Base-by-base conservation (phyloP, 2,329 filamentous ascomycete species). In the Calonectria ilicicola region DNA sequence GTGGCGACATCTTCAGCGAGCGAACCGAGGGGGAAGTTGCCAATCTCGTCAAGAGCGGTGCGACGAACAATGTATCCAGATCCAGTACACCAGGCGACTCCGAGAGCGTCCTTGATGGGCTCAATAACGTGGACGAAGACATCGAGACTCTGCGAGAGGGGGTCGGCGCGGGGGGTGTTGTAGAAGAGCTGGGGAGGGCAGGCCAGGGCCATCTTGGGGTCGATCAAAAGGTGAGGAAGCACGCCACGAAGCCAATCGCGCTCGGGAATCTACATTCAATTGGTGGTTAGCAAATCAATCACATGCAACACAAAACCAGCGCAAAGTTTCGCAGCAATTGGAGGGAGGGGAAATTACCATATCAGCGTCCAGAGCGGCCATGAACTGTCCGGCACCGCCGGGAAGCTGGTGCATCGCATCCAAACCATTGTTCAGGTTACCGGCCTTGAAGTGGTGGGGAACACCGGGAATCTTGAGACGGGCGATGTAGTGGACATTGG, bases 311-410 rank as follows among this genome's bases (percentile, higher is more conserved):
- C 29, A 15, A 17, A 14, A 12, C 32, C 32, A 35, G 32, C 3
- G 32, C 32, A 10, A 10, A 35, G 32, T 35, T 35, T 35, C 32
- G 32, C 7, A 35, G 3, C 32, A 35, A 12, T 35, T 35, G 32
- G n/a, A n/a, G n/a, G n/a, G n/a, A n/a, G n/a, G n/a, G 32, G 32
- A 14, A 75, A 81, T 53, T 81, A 86, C 85, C 91, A 93, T 93
- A 79, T 93, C 91, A 23, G 91, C 91, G 78, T 93, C 91, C 40
- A 93, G 83, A 46, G 89, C 89, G n/a, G 90, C 91, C 79, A 92
- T 89, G 80, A 86, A 92, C 76, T 89, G 85, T 47, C 86, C 85
- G n/a, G 88, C 84, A 27, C 90, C 90, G 21, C 89, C 89, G 1
- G 89, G 88, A 19, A 3, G 82, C n/a, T 82, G 78, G 19, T 85